Evolutionary conservation across 805 yeast genomes (phyloP), one percentile per base, ranked within the genome.

Genomic region (Jamesozyma lodderae): DNA sequence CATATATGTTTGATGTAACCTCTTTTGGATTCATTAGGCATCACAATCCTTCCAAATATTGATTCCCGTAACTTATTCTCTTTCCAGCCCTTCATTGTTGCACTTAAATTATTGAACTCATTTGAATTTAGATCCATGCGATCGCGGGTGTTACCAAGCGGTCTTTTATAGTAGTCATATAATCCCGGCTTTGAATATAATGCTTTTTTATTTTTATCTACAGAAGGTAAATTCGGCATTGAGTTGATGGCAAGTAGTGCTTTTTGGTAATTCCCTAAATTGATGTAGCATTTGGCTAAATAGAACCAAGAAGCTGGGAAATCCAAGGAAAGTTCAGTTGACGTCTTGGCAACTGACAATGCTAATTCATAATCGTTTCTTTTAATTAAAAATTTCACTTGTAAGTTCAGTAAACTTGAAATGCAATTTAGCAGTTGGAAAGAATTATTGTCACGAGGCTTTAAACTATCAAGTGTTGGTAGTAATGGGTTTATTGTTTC

Each of bases 221-320:
- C 34, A 13, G 44, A 37, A 13, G 48, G 48, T 33, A 57, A 35
- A 27, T 46, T 47, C 9, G 63, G 61, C 52, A 57, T 51, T 9
- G 61, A 52, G 39, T 59, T 59, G n/a, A 59, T 47, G 2, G 61
- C 48, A 5, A 51, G 40, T 16, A 59, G 38, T 2, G 60, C 62
- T 21, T 43, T 42, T 6, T 48, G 46, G 35, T 42, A 57, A 25
- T 53, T 45, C 16, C 40, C 46, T 22, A 46, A 29, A 9, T 43
- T 30, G n/a, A 57, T 50, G 37, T 56, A 57, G 29, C 56, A 48
- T 31, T 44, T 43, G 1, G 62, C 53, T 24, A 59, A 41, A 35
- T 46, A 37, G 38, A 47, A 48, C 63, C 62, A 59, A 1, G 61
- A 48, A 4, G 48, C 48, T 29, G 57, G 57, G 4, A 50, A 48